phyloP scores from a whole-genome alignment of 31 red algal genomes.

The Odonthalia washingtoniensis region DNA sequence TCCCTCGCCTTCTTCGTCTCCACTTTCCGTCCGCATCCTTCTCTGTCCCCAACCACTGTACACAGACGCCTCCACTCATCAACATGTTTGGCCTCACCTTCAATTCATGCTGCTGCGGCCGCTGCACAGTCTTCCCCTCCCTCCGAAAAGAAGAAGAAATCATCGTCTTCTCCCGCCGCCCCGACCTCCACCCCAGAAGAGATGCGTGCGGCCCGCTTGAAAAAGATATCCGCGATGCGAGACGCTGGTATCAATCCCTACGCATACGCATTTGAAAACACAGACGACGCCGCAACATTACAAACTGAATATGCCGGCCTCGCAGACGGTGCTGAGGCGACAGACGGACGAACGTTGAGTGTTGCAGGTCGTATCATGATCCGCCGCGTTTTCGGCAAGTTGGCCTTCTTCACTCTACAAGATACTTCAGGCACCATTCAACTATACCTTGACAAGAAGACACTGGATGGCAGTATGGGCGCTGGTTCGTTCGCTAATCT shows the following conservation, averaged over 20 bases:
- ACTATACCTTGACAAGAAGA: conserved; percentile 94
- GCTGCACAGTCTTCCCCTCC: too few species aligned
- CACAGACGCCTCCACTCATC: too few species aligned
- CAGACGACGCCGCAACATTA: conserved; percentile 51
- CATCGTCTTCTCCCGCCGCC: conserved; percentile 41
- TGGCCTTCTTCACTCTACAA: conserved; percentile 92
- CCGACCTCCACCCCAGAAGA: conserved; percentile 80
- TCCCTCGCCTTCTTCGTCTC: too few species aligned
- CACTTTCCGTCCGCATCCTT: too few species aligned
- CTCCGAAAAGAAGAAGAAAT: too few species aligned
- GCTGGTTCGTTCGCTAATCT: conserved; percentile 76
- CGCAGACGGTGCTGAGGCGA: conserved; percentile 52
- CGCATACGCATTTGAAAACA: conserved; percentile 70
- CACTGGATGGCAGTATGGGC: conserved; percentile 65
- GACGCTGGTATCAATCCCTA: conserved; percentile 81
- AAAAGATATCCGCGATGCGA: conserved; percentile 85
- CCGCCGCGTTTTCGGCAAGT: conserved; percentile 95
- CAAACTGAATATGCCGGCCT: conserved; percentile 53
- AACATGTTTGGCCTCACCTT: too few species aligned
- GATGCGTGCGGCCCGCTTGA: conserved; percentile 64
- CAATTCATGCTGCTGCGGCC: too few species aligned
- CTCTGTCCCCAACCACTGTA: too few species aligned
- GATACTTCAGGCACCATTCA: conserved; percentile 91
- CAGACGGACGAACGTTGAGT: conserved; percentile 55
- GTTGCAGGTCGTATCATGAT: conserved; percentile 90